Evolutionary conservation across 1,284 basidiomycete genomes (phyloP), one percentile per base, ranked within the genome.

Genomic region (Melampsora americana): DNA sequence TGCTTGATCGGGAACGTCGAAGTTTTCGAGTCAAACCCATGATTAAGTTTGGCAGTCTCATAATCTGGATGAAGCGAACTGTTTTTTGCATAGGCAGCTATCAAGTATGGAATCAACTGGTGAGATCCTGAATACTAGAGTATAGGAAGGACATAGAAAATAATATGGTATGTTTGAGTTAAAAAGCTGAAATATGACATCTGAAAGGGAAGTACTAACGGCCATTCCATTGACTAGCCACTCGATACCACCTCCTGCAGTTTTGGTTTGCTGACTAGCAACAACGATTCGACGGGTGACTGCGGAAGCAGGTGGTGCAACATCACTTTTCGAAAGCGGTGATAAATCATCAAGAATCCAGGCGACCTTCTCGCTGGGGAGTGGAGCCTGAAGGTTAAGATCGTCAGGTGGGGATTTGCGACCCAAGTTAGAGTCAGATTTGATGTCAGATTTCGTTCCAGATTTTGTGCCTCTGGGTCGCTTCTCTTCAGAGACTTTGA

Each of bases 171-270:
- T 11, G 53, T 23, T 59, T 1, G 4, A 28, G 28, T 42, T 42
- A 32, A 62, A n/a, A n/a, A 1, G 14, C 28, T 32, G 20, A n/a
- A 35, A 6, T 59, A n/a, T n/a, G 50, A 56, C 32, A 62, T 30
- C 60, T 35, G 28, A 4, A 20, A 18, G n/a, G 32, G 60, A 30
- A 35, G 20, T 6, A 35, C 73, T 76, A 23, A 76, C 73, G 18
- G 44, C 50, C 20, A 26, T 30, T 53, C 66, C 66, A 60, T 76
- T 76, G 2, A 76, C 73, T 50, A 76, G 66, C 73, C 73, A 76
- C 28, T 69, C 56, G 2, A 76, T 66, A 14, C 48, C 26, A n/a
- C 73, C 73, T 44, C 60, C 59, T 20, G 39, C 2, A 32, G 26
- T 20, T 60, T 64, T 68, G 32, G 18, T 68, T 28, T 76, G 73